These are phyloP conservation scores for Pyrenula aspistea DNA, from an alignment of 495 filamentous ascomycete species.

Conservation along the genomic window DNA sequence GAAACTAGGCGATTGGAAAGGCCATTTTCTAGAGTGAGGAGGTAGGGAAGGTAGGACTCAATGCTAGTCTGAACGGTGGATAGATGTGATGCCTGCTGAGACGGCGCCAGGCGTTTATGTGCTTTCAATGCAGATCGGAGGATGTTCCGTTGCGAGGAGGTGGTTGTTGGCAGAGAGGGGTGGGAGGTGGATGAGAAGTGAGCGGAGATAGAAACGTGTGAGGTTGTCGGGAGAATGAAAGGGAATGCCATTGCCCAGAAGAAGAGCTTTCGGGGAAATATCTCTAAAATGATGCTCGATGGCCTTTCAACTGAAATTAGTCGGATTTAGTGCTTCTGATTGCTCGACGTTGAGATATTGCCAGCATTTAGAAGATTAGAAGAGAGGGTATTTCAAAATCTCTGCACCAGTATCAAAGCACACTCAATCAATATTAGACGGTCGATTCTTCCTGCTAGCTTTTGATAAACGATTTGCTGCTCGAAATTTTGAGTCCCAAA, in stretches of 20 bases:
- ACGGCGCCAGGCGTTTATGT: slow-evolving; percentile 63
- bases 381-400: too few species aligned
- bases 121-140: slow-evolving; percentile 66
- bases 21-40: slow-evolving; percentile 60
- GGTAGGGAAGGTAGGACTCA: slow-evolving; percentile 66
- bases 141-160: slow-evolving; percentile 67
- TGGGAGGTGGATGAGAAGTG: slow-evolving; percentile 61
- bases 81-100: slow-evolving; percentile 52
- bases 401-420: too few species aligned
- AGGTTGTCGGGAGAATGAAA: slow-evolving; percentile 75
- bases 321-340: too few species aligned
- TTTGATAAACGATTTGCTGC: too few species aligned
- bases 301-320: too few species aligned
- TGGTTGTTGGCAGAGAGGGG: slow-evolving; percentile 67
- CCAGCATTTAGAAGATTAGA: too few species aligned
- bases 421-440: too few species aligned
- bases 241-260: slow-evolving; percentile 61
- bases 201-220: slow-evolving; percentile 62
- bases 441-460: too few species aligned
- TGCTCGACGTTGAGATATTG: too few species aligned
- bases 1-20: slow-evolving; percentile 37
- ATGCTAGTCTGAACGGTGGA: slow-evolving; percentile 52
- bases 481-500: too few species aligned
- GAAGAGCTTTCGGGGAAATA: too few species aligned
- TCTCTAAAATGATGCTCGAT: too few species aligned